These are phyloP conservation scores for Candida qinlingensis DNA, from an alignment of 805 yeast genomes.

Conservation along the genomic window DNA sequence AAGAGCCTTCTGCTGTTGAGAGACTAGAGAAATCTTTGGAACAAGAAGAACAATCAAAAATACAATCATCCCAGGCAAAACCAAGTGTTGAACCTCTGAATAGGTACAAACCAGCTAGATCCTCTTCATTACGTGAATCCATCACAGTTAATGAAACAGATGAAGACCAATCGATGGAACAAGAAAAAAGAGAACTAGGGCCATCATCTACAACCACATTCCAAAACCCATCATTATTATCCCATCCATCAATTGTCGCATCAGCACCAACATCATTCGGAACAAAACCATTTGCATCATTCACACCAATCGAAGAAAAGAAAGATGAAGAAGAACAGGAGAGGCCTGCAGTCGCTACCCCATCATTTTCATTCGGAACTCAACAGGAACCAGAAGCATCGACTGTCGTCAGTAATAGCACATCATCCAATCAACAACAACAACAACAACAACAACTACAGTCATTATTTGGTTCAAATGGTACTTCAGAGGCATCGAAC, in stretches of 20 bases:
- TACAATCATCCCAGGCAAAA: constrained; percentile 1
- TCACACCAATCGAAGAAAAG: neutral
- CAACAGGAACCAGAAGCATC: neutral
- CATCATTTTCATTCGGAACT: neutral
- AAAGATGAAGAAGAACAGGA: neutral
- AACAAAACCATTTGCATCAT: neutral
- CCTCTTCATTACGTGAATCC: constrained; percentile 33
- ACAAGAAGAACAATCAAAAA: neutral
- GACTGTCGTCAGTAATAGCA: neutral
- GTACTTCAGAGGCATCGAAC: too few relatives aligned
- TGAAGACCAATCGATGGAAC: constrained; percentile 9
- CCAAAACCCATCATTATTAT: neutral
- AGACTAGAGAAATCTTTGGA: constrained; percentile 19
- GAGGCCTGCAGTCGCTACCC: neutral
- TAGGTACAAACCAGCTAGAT: constrained; percentile 17
- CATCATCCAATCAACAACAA: neutral
- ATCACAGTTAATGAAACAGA: constrained; percentile 17
- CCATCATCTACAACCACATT: neutral
- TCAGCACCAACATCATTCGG: constrained; percentile 2
- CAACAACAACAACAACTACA: neutral
- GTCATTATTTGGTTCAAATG: too few relatives aligned
- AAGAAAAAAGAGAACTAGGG: constrained; percentile 2
- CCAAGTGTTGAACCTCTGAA: neutral
- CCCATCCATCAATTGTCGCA: neutral
- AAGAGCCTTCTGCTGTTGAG: constrained; percentile 17